phyloP scores from a whole-genome alignment of 495 filamentous ascomycete species.

The Penicillium desertorum region DNA sequence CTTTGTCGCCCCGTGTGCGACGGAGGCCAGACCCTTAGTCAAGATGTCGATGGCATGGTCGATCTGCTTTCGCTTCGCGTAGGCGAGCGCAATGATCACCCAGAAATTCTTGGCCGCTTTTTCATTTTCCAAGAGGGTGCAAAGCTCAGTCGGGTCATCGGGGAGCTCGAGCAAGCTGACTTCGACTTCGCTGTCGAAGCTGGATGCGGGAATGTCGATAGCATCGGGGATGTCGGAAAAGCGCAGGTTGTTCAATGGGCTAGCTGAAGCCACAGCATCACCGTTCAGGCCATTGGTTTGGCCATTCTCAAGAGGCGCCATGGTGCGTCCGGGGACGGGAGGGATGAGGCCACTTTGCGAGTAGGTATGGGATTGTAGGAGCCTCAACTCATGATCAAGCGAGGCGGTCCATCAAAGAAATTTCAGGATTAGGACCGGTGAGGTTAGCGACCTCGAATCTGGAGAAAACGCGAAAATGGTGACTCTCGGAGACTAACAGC shows the following conservation, averaged over 20 bases:
- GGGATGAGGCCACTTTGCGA: constrained; percentile 18
- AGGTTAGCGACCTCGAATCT: constrained; percentile 11
- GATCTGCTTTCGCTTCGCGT: constrained; percentile 89
- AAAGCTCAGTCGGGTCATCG: constrained; percentile 94
- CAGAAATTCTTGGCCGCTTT: constrained; percentile 82
- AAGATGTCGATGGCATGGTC: constrained; percentile 95
- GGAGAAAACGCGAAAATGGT: constrained; percentile 23
- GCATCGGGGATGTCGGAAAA: constrained; percentile 86
- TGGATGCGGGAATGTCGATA: constrained; percentile 87
- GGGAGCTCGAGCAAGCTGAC: constrained; percentile 85
- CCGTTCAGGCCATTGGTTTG: constrained; percentile 52
- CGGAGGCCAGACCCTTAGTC: constrained; percentile 72
- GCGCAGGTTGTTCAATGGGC: constrained; percentile 44
- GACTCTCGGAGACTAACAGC: constrained; percentile 18
- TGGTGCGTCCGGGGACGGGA: constrained; percentile 25
- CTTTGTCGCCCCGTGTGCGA: constrained; percentile 67
- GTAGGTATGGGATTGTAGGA: constrained; percentile 18
- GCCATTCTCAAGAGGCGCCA: constrained; percentile 57
- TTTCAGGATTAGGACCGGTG: background rate
- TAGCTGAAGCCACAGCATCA: constrained; percentile 26
- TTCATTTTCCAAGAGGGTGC: constrained; percentile 90
- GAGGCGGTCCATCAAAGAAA: constrained; percentile 16
- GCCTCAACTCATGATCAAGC: constrained; percentile 42
- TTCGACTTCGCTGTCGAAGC: constrained; percentile 82
- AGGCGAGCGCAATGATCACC: constrained; percentile 95